phyloP scores from a whole-genome alignment of 495 filamentous ascomycete genomes.

The Aspergillus olivimuriae region DNA sequence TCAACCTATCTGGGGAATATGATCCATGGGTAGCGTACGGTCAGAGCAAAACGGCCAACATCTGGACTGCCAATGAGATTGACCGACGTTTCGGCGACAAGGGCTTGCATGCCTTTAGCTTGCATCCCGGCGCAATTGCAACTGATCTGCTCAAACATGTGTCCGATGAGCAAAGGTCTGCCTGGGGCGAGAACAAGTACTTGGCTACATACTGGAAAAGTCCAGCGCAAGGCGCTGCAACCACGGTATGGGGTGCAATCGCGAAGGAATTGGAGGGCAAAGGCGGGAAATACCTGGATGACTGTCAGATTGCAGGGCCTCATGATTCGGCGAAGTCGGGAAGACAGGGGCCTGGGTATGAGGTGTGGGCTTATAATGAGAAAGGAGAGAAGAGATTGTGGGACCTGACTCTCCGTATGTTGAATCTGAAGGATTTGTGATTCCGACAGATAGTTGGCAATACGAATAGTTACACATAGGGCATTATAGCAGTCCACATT shows the following conservation, averaged over 20 bases:
- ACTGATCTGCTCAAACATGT: slow-evolving; percentile 18
- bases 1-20: slow-evolving; percentile 30
- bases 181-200: slow-evolving; percentile 8
- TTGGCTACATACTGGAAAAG: slow-evolving; percentile 28
- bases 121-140: slow-evolving; percentile 36
- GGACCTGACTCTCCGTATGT: too few species aligned
- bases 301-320: slow-evolving; percentile 11
- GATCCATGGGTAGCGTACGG: slow-evolving; percentile 28
- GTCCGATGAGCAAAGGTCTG: slow-evolving; percentile 13
- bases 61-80: slow-evolving; percentile 41
- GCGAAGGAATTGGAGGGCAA: slow-evolving; percentile 30
- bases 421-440: too few species aligned
- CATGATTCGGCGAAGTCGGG: slow-evolving; percentile 1
- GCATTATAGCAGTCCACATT: too few species aligned
- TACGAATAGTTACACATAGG: too few species aligned
- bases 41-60: slow-evolving; percentile 32
- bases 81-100: slow-evolving; percentile 31
- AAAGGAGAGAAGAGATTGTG: neutral
- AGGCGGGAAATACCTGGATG: slow-evolving; percentile 41
- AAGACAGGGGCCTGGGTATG: slow-evolving; percentile 4
- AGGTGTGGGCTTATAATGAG: slow-evolving; percentile 4
- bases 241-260: slow-evolving; percentile 38
- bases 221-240: slow-evolving; percentile 32
- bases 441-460: too few species aligned
- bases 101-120: slow-evolving; percentile 33